These are phyloP conservation scores for Peribolospora kevripleyi DNA, from an alignment of 768 basidiomycete genomes.

Conservation along the genomic window DNA sequence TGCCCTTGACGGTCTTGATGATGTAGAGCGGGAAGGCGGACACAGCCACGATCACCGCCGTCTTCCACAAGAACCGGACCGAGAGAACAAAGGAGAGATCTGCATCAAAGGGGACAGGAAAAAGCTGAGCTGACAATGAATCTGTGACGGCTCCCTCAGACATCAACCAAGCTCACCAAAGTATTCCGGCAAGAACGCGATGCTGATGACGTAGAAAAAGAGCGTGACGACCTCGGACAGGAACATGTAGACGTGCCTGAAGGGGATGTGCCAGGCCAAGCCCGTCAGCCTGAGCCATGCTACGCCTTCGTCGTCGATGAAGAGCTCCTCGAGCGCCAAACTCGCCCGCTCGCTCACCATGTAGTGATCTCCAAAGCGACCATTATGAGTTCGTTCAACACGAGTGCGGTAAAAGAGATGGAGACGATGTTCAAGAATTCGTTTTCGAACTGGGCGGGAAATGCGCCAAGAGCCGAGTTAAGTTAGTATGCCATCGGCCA, in stretches of 20 bases:
- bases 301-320: not conserved
- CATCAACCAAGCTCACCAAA: slow-evolving; percentile 41
- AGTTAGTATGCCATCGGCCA: too few relatives aligned
- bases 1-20: slow-evolving; percentile 62
- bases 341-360: slow-evolving; percentile 32
- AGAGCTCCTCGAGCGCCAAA: not conserved
- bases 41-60: slow-evolving; percentile 79
- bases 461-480: not conserved
- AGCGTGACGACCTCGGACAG: slow-evolving; percentile 73
- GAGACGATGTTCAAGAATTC: slow-evolving; percentile 96
- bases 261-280: not conserved
- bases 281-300: not conserved
- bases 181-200: slow-evolving; percentile 82
- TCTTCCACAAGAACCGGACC: slow-evolving; percentile 71
- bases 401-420: slow-evolving; percentile 86
- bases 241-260: slow-evolving; percentile 78
- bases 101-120: slow-evolving; percentile 17
- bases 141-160: not conserved
- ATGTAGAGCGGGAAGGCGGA: slow-evolving; percentile 78
- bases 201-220: slow-evolving; percentile 66
- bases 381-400: slow-evolving; percentile 96
- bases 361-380: slow-evolving; percentile 93
- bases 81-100: slow-evolving; percentile 85
- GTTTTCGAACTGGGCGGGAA: slow-evolving; percentile 40
- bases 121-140: not conserved